Conservation (phyloP, 1,284 basidiomycete genomes). For the Hortiboletus rubellus region DNA sequence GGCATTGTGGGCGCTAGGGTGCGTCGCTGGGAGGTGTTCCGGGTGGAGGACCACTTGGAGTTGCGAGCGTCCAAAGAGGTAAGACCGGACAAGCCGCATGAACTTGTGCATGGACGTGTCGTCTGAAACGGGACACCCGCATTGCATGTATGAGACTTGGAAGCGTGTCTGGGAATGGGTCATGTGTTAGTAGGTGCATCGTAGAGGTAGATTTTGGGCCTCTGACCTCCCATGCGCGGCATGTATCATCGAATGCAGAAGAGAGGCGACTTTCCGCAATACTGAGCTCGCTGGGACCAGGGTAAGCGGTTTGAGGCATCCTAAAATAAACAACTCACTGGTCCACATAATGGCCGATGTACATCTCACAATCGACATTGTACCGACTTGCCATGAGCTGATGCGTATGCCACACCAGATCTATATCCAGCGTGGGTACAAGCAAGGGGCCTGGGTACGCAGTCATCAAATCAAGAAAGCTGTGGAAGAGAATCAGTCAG, state of each 20-base stretch:
- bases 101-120: slow-evolving; percentile 32
- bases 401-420: slow-evolving; percentile 52
- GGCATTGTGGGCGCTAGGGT: slow-evolving; percentile 41
- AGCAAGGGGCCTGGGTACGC: slow-evolving; percentile 16
- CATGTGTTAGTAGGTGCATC: not conserved
- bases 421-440: slow-evolving; percentile 43
- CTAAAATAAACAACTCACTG: slow-evolving; percentile 31
- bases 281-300: slow-evolving; percentile 33
- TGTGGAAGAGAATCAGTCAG: slow-evolving; percentile 3
- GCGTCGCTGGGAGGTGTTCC: slow-evolving; percentile 38
- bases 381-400: slow-evolving; percentile 41
- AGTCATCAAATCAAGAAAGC: slow-evolving; percentile 31
- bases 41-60: slow-evolving; percentile 28
- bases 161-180: slow-evolving; percentile 37
- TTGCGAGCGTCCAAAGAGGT: slow-evolving; percentile 17
- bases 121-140: slow-evolving; percentile 46
- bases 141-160: slow-evolving; percentile 44
- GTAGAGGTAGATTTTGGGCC: not conserved
- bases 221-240: slow-evolving; percentile 33
- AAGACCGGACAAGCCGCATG: slow-evolving; percentile 28
- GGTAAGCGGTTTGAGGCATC: not conserved
- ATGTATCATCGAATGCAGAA: slow-evolving; percentile 39
- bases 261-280: slow-evolving; percentile 36
- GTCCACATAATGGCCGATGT: slow-evolving; percentile 34
- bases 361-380: slow-evolving; percentile 33